Evolutionary conservation across 2,329 filamentous ascomycete species (phyloP).

Genomic region (Phaeoacremonium minimum): DNA sequence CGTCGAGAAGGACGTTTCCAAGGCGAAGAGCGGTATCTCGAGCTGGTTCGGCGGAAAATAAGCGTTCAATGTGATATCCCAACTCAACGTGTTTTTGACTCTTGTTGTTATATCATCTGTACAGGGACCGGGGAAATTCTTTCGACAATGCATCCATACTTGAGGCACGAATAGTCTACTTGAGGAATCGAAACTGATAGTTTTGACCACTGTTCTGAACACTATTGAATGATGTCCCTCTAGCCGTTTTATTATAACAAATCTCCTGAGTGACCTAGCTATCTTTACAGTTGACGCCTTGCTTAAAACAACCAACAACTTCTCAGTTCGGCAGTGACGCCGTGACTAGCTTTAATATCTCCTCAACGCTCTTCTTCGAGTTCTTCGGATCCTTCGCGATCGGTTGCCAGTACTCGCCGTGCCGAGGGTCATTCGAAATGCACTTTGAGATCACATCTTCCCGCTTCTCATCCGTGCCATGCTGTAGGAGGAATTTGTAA

Average conservation of each 20-base stretch:
- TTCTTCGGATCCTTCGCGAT: conserved; percentile 84
- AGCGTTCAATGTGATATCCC: conserved; percentile 4
- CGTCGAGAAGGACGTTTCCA: conserved; percentile 70
- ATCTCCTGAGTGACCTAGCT: no score
- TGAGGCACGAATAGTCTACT: no score
- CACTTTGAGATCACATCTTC: conserved; percentile 80
- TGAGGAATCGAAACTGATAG: no score
- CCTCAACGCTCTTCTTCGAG: conserved; percentile 68
- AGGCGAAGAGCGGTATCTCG: conserved; percentile 80
- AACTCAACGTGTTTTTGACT: background rate
- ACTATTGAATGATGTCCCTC: no score
- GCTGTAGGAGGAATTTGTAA: conserved; percentile 85
- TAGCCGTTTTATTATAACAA: no score
- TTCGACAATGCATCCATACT: no score
- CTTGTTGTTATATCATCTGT: background rate
- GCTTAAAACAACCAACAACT: no score
- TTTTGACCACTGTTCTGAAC: no score
- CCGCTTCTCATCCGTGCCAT: conserved; percentile 92
- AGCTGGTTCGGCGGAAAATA: conserved; percentile 76
- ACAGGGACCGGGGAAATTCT: no score
- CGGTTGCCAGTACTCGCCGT: conserved; percentile 88
- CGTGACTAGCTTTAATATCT: conserved; percentile 77
- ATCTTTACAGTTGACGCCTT: no score
- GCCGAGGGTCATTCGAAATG: conserved; percentile 76
- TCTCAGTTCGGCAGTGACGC: conserved; percentile 27